Percentiles rank a stretch among this genome's conserved stretches.
These are phyloP conservation scores for Trypanosoma melophagium DNA, from an alignment of 208 protist genomes.

Conservation along the genomic window DNA sequence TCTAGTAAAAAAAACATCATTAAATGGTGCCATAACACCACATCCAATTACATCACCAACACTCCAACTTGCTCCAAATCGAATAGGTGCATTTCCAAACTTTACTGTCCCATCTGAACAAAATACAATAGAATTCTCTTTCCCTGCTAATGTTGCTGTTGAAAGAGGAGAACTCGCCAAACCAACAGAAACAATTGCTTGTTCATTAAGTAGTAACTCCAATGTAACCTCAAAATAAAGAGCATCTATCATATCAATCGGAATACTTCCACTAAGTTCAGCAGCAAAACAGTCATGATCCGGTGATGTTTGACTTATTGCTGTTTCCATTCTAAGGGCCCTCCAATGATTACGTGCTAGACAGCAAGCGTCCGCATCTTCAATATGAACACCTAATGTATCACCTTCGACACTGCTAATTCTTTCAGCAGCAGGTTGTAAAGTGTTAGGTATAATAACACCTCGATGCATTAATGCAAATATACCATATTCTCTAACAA, in stretches of 20 bases:
- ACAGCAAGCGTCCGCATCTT: slow-evolving; percentile 67
- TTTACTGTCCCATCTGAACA: slow-evolving; percentile 55
- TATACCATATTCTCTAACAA: slow-evolving; percentile 30
- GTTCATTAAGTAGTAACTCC: slow-evolving; percentile 55
- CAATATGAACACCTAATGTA: slow-evolving; percentile 77
- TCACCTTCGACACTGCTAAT: slow-evolving; percentile 79
- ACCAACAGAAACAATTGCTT: slow-evolving; percentile 54
- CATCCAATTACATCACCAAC: slow-evolving; percentile 86
- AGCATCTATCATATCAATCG: slow-evolving; percentile 75
- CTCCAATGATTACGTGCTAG: slow-evolving; percentile 82
- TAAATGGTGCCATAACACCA: slow-evolving; percentile 69
- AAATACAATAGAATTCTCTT: slow-evolving; percentile 49
- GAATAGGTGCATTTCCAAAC: slow-evolving; percentile 17
- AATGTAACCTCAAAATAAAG: slow-evolving; percentile 86
- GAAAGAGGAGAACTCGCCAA: slow-evolving; percentile 53
- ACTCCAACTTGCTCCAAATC: slow-evolving; percentile 56
- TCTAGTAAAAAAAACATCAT: slow-evolving; percentile 86
- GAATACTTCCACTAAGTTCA: slow-evolving; percentile 63
- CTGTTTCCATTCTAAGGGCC: slow-evolving; percentile 35
- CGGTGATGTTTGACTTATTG: slow-evolving; percentile 19
- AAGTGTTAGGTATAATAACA: slow-evolving; percentile 72
- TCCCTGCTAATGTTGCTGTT: slow-evolving; percentile 35
- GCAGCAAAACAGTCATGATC: slow-evolving; percentile 68
- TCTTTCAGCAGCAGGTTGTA: slow-evolving; percentile 65
- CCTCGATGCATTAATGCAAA: slow-evolving; percentile 71